Conservation (phyloP, 257 asterid genomes). For the Solanum pimpinellifolium region DNA sequence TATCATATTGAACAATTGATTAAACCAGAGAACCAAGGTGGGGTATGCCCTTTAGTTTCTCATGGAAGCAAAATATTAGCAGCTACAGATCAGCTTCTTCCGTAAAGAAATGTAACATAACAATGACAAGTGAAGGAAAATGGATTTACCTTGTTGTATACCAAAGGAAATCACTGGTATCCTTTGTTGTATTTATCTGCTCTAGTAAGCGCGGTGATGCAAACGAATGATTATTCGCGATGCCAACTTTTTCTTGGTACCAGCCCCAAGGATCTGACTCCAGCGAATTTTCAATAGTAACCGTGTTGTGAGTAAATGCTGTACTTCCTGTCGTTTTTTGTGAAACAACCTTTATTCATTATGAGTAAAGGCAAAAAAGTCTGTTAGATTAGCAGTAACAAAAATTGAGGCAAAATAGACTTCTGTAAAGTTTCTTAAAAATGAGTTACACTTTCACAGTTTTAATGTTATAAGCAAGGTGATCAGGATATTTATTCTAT, state of each 20-base stretch:
- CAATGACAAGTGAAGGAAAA: background rate
- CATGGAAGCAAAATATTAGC: background rate
- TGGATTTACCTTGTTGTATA: conserved; percentile 45
- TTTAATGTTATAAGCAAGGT: background rate
- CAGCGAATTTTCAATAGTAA: conserved; percentile 17
- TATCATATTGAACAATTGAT: background rate
- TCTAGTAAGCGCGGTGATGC: conserved; percentile 38
- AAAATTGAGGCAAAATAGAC: background rate
- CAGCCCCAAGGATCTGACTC: conserved; percentile 54
- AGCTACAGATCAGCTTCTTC: background rate
- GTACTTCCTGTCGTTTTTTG: conserved; percentile 30
- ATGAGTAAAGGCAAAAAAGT: background rate
- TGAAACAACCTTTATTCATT: conserved; percentile 35
- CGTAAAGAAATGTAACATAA: background rate
- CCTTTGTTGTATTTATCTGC: conserved; percentile 82
- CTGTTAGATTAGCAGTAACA: background rate
- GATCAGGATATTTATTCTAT: too few relatives aligned
- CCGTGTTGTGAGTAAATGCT: conserved; percentile 10
- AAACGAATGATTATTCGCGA: conserved; percentile 38
- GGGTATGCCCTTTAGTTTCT: background rate
- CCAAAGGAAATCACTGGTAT: conserved; percentile 68
- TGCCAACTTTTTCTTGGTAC: conserved; percentile 54
- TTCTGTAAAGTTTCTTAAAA: background rate
- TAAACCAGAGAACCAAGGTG: background rate
- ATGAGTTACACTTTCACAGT: background rate